Evolutionary conservation across 345 rosid species (phyloP), one percentile per base, ranked within the genome.

Genomic region (Geranium brycei): DNA sequence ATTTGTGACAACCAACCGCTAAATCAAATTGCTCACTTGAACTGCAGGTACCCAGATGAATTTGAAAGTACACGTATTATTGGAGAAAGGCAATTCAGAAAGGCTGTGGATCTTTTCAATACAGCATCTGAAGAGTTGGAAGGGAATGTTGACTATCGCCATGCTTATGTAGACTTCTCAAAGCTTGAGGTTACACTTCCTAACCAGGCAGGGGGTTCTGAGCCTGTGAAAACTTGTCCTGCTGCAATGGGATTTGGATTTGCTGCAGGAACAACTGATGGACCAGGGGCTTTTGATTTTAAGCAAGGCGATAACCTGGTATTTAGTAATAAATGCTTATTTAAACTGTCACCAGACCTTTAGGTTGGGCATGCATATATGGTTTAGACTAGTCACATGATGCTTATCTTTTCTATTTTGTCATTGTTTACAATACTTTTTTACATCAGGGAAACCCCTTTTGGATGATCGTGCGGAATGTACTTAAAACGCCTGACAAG

Each of bases 221-320:
- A 83, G 76, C 78, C 72, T 16, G 91, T 81, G 32, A 86, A 79
- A 74, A 93, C 97, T 59, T 90, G 99, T 76, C 99, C 96, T 62
- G 99, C 96, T 63, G 95, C 99, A 60, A 82, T 93, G 97, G 99
- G 99, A 17, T 93, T 93, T 66, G 89, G 78, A 70, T 88, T 93
- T 82, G 97, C 97, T 17, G 99, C 97, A 4, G 97, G 99, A 76
- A 93, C 99, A 23, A 93, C 97, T 13, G 99, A 93, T 82, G 99
- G 99, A 62, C 99, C 96, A 40, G 99, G 99, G 68, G 99, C 99
- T 77, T 93, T 93, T 78, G 97, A 85, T 80, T 93, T 93, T 75
- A 85, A 80, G 73, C 99, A 93, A 83, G 97, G 97, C 68, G 99
- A 93, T 83, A 82, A 85, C 71, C 65, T 73, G 88, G 99, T 88